Evolutionary conservation across 805 yeast species (phyloP), one percentile per base, ranked within the genome.

Genomic region (Myxozyma monticola): DNA sequence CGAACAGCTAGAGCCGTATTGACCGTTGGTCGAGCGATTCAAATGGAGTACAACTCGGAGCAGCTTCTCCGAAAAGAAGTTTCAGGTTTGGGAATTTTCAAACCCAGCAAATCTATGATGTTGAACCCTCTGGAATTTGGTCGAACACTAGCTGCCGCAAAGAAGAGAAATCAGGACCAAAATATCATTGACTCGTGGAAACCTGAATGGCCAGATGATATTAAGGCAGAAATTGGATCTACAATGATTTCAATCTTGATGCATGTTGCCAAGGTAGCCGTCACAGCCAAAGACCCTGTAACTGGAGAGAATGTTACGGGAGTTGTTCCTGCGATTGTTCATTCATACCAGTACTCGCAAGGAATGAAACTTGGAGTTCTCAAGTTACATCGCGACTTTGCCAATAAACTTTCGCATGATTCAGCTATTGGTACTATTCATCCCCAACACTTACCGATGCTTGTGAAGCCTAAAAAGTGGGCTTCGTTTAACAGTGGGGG

Each of bases 361-460:
- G 96, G 97, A 31, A 79, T 80, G 52, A 84, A 83, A 62, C 70
- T 88, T 24, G 99, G 99, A 37, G 83, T 90, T 8, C 71, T 93
- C 49, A 83, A 81, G 54, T 71, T 88, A 8, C 96, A 93, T 67
- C 79, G 79, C 54, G 75, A 78, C 10, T 75, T 93, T 43, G 78
- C 84, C 2, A 75, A 77, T 25, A 81, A 79, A 61, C 68, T 93
- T 44, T 82, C 88, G 8, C 80, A 84, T 2, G 89, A 83, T 42
- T 28, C 31, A 14, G 74, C 76, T 21, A 83, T 84, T 43, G 75
- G 85, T 0, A 80, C 85, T 3, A 67, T 77, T 18, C 87, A 82
- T 61, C 96, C 98, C 0, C 97, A 91, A 66, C 75, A 79, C 54
- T 73, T 93, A 45, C 99, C 99, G 7, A 93, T 93, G 99, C 73